Evolutionary conservation across 169 alveolate species (phyloP).

Genomic region (Plasmodium gonderi): DNA sequence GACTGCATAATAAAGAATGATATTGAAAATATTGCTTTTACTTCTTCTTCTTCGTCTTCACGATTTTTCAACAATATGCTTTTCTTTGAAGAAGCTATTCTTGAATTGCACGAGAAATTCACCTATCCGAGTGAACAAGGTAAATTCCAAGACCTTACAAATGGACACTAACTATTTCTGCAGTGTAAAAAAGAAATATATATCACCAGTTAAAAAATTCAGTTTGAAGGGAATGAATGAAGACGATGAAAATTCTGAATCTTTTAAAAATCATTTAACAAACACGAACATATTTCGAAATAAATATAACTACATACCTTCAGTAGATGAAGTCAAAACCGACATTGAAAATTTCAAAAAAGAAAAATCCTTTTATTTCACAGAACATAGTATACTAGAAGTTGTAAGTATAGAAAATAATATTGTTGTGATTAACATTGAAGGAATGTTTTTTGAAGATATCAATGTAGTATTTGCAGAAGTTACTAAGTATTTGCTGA

Average conservation of each 20-base stretch:
- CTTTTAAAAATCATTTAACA: slow-evolving; percentile 4
- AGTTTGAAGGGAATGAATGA: slow-evolving; percentile 7
- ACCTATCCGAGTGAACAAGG: not conserved
- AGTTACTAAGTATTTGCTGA: slow-evolving; percentile 41
- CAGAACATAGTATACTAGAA: slow-evolving; percentile 75
- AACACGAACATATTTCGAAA: slow-evolving; percentile 55
- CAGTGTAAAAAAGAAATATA: slow-evolving; percentile 3
- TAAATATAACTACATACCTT: slow-evolving; percentile 59
- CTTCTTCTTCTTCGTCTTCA: slow-evolving; percentile 4
- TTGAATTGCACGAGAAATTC: not conserved
- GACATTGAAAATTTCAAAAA: slow-evolving; percentile 35
- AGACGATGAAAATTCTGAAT: slow-evolving; percentile 21
- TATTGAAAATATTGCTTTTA: slow-evolving; percentile 8
- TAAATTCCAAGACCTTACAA: not conserved
- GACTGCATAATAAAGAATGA: slow-evolving; percentile 6
- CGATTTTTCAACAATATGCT: not conserved
- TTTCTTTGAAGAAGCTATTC: not conserved
- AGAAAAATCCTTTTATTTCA: slow-evolving; percentile 63
- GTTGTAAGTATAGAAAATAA: slow-evolving; percentile 59
- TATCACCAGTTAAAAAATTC: slow-evolving; percentile 3
- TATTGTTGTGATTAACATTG: slow-evolving; percentile 52
- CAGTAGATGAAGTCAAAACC: slow-evolving; percentile 46
- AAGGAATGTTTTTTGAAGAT: slow-evolving; percentile 71
- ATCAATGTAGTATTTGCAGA: slow-evolving; percentile 65
- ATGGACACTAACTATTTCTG: slow-evolving; percentile 1